Conservation (phyloP, 169 alveolate species). For the Hepatocystis sp. region DNA sequence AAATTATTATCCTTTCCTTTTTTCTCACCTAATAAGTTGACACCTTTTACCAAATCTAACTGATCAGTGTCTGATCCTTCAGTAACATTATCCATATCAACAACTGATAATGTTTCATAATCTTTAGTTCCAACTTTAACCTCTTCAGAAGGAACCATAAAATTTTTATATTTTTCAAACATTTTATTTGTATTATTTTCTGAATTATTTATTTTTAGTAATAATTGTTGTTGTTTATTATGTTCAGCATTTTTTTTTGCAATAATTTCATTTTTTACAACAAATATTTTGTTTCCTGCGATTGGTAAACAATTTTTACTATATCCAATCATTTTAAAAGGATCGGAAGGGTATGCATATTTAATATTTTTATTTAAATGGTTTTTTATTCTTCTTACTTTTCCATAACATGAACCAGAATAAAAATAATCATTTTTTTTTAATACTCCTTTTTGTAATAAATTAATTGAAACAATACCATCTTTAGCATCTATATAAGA, state of each 20-base stretch:
- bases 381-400: conserved; percentile 27
- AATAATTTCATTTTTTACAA: conserved; percentile 27
- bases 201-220: conserved; percentile 9
- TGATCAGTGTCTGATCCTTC: too few relatives aligned
- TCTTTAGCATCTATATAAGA: conserved; percentile 43
- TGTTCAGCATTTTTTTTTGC: conserved; percentile 49
- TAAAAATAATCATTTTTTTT: conserved; percentile 51
- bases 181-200: not conserved
- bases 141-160: not conserved
- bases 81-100: too few relatives aligned
- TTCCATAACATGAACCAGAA: conserved; percentile 65
- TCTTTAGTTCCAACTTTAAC: not conserved
- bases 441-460: conserved; percentile 33
- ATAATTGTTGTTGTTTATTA: not conserved
- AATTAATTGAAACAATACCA: conserved; percentile 65
- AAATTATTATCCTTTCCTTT: too few relatives aligned
- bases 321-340: conserved; percentile 41
- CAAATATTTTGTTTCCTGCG: conserved; percentile 49
- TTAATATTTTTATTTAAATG: conserved; percentile 52
- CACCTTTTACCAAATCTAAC: too few relatives aligned
- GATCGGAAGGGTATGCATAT: conserved; percentile 66
- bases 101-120: too few relatives aligned
- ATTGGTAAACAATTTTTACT: conserved; percentile 38
- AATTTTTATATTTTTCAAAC: conserved; percentile 13
- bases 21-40: too few relatives aligned